Base-by-base conservation (phyloP, 2,329 filamentous ascomycete species). In the Curvularia sp. region DNA sequence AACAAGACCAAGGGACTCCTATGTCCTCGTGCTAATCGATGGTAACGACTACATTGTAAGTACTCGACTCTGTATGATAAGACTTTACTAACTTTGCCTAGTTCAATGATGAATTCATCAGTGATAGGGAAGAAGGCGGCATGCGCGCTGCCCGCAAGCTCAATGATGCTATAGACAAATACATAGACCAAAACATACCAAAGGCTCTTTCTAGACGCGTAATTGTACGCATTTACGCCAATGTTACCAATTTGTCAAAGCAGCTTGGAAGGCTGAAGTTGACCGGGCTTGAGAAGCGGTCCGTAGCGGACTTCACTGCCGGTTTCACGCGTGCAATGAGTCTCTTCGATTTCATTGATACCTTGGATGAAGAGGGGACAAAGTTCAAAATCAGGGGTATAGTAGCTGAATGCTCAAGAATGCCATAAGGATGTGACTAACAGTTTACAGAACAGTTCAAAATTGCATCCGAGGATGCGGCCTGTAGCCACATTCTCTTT, bases 401-500 rank as follows among this genome's bases (percentile, higher is more conserved):
- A 59, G 15, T 28, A 12, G 13, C 28, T 33, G n/a, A 13, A 12
- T 24, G 22, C 5, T 38, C 13, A n/a, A n/a, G 6, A 13, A 5
- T 10, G 6, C 12, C n/a, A 49, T 38, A 70, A 43, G 58, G 62
- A 5, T 8, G 33, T 35, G 24, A 38, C 22, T 46, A 6, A 57
- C 22, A 0, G 10, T 10, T 8, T 51, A 15, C 35, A 66, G 64
- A 77, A 20, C 44, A 48, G 3, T 48, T 48, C 44, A 48, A 48
- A 28, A 33, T 48, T 31, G 44, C 44, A 9, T 31, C 44, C 18
- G 28, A 48, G 13, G 44, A 48, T 64, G 75, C 80, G 3, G 84
- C 88, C 66, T 89, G 87, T 77, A 86, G 85, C 64, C 86, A 88
- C 68, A 86, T 89, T 35, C 85, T 85, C 67, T 85, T 88, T 57